Evolutionary conservation across 2,329 filamentous ascomycete genomes (phyloP), one percentile per base, ranked within the genome.

Genomic region (Pseudonectria foliicola): DNA sequence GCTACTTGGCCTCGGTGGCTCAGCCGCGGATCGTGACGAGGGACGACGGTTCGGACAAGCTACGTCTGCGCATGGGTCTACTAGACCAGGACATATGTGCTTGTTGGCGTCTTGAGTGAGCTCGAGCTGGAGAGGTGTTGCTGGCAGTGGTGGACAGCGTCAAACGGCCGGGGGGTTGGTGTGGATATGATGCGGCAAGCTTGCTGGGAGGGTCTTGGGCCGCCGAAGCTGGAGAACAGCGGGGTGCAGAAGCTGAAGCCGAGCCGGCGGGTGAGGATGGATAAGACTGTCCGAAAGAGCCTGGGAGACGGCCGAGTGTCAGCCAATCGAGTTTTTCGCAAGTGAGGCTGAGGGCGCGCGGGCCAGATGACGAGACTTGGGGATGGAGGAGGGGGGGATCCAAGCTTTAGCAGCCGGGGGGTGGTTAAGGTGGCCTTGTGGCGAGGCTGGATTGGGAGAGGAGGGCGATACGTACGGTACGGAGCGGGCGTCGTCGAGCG

Each of bases 51-150:
- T 48, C 44, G 40, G 42, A 48, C 43, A 52, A 49, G 56, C 60
- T 59, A 57, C 55, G 57, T 62, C 56, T 54, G 56, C 54, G 58
- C 61, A 64, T 64, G 57, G 50, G 56, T 53, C 48, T 52, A 43
- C 39, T 33, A 34, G 40, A 43, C 35, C 42, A 30, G 40, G n/a
- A n/a, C 39, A 44, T 40, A 39, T 44, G 37, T 34, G 37, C 44
- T 43, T 46, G 46, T 38, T 39, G 37, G 44, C 38, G 34, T 40
- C 34, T 44, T 46, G 29, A 38, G 25, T n/a, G 28, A 25, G 18
- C 18, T 21, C 18, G 18, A 21, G 18, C 18, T 21, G 18, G 18
- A 8, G 5, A 21, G 8, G 18, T 21, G 18, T 8, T 21, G 18
- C 18, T 8, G 18, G 18, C 5, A n/a, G n/a, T n/a, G n/a, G n/a